These are phyloP conservation scores for Ceratobasidium sp. DNA, from an alignment of 1,284 basidiomycete genomes.

Conservation along the genomic window DNA sequence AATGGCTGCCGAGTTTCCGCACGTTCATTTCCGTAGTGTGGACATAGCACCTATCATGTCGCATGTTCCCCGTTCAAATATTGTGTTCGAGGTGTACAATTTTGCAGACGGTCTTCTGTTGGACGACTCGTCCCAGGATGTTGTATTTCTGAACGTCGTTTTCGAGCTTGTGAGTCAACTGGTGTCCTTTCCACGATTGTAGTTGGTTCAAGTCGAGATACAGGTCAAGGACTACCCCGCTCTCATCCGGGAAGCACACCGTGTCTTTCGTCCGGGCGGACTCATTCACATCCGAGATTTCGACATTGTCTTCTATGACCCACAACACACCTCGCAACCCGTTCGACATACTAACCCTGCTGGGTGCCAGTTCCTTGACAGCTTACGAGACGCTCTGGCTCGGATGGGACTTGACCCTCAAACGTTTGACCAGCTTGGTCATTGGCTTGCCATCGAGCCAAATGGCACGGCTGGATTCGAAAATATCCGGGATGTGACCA, in stretches of 20 bases:
- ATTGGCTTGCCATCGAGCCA: slow-evolving; percentile 17
- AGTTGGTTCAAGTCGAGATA: neutral
- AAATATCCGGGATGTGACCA: neutral
- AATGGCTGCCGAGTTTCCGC: slow-evolving; percentile 28
- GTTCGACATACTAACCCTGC: slow-evolving; percentile 1
- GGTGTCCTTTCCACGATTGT: neutral
- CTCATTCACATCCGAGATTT: slow-evolving; percentile 28
- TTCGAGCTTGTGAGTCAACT: neutral
- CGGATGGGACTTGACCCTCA: slow-evolving; percentile 15
- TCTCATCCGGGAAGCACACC: slow-evolving; percentile 24
- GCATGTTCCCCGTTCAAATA: slow-evolving; percentile 14
- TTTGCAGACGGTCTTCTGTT: neutral
- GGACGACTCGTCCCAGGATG: slow-evolving; percentile 23
- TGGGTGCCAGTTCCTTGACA: neutral
- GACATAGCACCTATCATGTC: slow-evolving; percentile 23
- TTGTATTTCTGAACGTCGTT: slow-evolving; percentile 6
- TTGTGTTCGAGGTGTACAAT: slow-evolving; percentile 27
- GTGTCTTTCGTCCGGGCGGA: slow-evolving; percentile 20
- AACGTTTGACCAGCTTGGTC: neutral
- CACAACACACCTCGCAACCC: neutral
- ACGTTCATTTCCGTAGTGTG: slow-evolving; percentile 6
- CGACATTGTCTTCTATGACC: neutral
- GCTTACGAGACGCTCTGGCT: neutral
- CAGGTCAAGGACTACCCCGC: slow-evolving; percentile 32
- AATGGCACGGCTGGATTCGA: slow-evolving; percentile 11